These are phyloP conservation scores for Botrytis deweyae DNA, from an alignment of 2,329 filamentous ascomycete species.

Conservation along the genomic window DNA sequence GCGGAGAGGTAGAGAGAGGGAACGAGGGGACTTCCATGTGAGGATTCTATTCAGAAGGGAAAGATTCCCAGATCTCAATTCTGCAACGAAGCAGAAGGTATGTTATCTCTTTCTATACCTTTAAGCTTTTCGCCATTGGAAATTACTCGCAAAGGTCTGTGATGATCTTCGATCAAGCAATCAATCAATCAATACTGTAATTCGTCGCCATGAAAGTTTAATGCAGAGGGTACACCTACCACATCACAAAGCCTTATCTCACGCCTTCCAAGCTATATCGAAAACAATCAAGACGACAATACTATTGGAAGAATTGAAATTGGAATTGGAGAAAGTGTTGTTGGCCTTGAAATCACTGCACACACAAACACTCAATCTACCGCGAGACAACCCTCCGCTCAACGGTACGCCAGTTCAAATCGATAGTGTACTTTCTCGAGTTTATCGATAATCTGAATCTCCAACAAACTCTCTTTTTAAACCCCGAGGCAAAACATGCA, in stretches of 20 bases:
- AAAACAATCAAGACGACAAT: not conserved
- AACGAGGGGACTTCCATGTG: not conserved
- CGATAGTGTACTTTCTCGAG: slow-evolving; percentile 1
- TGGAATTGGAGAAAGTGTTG: not conserved
- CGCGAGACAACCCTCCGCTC: not conserved
- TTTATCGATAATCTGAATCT: not conserved
- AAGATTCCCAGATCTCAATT: not conserved
- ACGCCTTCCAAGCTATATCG: not conserved
- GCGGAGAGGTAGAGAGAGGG: not conserved
- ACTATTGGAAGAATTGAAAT: not conserved
- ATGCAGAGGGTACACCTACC: not conserved
- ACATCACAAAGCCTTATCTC: not conserved
- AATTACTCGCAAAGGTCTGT: not conserved
- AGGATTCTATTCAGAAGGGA: not conserved
- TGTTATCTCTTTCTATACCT: not conserved
- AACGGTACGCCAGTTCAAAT: not conserved
- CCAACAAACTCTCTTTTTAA: not conserved
- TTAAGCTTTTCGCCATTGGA: not conserved
- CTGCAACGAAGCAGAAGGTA: not conserved
- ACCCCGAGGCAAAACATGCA: not conserved
- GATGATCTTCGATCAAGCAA: not conserved
- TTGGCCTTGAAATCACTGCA: no score
- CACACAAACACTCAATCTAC: not conserved
- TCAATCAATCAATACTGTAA: not conserved
- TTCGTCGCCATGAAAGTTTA: not conserved